Evolutionary conservation across 2,329 filamentous ascomycete genomes (phyloP).

Genomic region (Aspergillus fischeri): DNA sequence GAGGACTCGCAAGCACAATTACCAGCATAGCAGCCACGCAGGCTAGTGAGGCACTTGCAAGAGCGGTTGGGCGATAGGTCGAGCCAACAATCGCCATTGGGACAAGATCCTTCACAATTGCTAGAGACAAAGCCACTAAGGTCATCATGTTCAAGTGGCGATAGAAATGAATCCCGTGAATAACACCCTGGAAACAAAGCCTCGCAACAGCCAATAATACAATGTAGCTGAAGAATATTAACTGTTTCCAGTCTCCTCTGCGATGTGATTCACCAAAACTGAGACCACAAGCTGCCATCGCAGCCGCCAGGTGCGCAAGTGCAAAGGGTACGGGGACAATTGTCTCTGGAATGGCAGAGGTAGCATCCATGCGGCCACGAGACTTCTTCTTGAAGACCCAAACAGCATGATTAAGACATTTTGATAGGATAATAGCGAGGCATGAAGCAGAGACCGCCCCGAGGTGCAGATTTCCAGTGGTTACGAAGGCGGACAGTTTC

Average conservation of each 20-base stretch:
- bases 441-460: conserved; percentile 17
- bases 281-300: conserved; percentile 15
- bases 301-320: conserved; percentile 12
- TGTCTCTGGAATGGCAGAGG: neutral
- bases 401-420: conserved; percentile 6
- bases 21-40: conserved; percentile 15
- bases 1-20: conserved; percentile 15
- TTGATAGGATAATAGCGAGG: conserved; percentile 11
- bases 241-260: conserved; percentile 16
- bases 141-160: conserved; percentile 22
- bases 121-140: conserved; percentile 15
- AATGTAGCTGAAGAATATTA: conserved; percentile 21
- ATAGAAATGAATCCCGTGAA: conserved; percentile 13
- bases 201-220: conserved; percentile 17
- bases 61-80: conserved; percentile 9
- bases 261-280: conserved; percentile 9
- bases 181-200: conserved; percentile 12
- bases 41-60: conserved; percentile 15
- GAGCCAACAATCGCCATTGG: conserved; percentile 24
- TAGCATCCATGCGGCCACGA: neutral
- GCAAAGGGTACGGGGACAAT: conserved; percentile 9
- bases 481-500: conserved; percentile 20
- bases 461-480: conserved; percentile 21
- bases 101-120: conserved; percentile 17
- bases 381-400: conserved; percentile 5